Conservation (phyloP, 176 grass and related monocot species). For the Phoenix roebelenii region DNA sequence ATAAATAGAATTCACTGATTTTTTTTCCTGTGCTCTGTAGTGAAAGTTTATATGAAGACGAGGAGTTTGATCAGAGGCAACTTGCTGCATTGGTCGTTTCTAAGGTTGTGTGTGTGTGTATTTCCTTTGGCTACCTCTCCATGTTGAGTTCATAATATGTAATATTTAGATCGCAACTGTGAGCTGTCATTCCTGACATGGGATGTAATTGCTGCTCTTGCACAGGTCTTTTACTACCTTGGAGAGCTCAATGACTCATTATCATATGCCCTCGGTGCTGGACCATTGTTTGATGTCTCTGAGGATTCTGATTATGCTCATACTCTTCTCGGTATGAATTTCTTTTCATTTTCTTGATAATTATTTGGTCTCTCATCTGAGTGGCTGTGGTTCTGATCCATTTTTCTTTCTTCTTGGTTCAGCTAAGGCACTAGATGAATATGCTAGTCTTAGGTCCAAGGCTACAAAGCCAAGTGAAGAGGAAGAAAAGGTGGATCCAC, state of each 20-base stretch:
- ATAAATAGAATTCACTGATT: not conserved
- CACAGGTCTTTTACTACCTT: slow-evolving; percentile 92
- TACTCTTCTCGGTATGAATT: slow-evolving; percentile 65
- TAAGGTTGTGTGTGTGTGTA: slow-evolving; percentile 44
- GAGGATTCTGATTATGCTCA: slow-evolving; percentile 90
- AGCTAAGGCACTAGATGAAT: slow-evolving; percentile 97
- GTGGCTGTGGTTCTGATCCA: slow-evolving; percentile 14
- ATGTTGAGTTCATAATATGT: too few relatives aligned
- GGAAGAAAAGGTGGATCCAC: slow-evolving; percentile 61
- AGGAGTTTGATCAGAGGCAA: slow-evolving; percentile 89
- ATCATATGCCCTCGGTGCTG: slow-evolving; percentile 95
- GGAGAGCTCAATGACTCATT: slow-evolving; percentile 87
- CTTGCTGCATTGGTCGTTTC: slow-evolving; percentile 94
- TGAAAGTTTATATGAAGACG: slow-evolving; percentile 97
- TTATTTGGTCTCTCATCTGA: slow-evolving; percentile 2
- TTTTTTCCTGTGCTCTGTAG: slow-evolving; percentile 23
- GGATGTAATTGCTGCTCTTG: not conserved
- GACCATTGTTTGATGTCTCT: slow-evolving; percentile 85
- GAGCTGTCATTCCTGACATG: slow-evolving; percentile 2
- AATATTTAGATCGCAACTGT: not conserved
- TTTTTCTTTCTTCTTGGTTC: slow-evolving; percentile 22
- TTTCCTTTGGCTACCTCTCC: not conserved
- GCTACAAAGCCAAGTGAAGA: slow-evolving; percentile 48
- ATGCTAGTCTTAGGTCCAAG: slow-evolving; percentile 66
- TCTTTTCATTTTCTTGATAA: slow-evolving; percentile 4